These are phyloP conservation scores for Pinus albicaulis DNA, from an alignment of 75 land plant genomes.

Conservation along the genomic window DNA sequence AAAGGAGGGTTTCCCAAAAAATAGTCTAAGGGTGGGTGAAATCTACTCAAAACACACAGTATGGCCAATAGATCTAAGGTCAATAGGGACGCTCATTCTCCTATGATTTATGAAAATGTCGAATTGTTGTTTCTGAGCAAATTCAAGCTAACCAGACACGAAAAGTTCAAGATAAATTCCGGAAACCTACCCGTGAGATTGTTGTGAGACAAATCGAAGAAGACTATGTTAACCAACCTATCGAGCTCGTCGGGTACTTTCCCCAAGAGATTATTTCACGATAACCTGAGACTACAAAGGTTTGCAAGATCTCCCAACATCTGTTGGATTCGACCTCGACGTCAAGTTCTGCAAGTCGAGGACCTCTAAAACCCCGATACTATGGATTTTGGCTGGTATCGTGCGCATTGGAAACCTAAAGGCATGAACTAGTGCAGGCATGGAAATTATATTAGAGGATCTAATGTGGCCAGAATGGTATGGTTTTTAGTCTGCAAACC, in stretches of 20 bases:
- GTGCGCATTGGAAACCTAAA: not conserved
- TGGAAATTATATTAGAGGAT: not conserved
- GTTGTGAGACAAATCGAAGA: too few species aligned
- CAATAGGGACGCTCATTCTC: too few species aligned
- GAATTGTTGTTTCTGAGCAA: too few species aligned
- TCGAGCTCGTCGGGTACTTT: constrained; percentile 21
- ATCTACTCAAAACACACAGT: too few species aligned
- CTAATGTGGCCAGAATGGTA: too few species aligned
- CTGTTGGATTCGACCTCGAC: constrained; percentile 30
- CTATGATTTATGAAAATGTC: too few species aligned
- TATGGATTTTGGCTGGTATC: not conserved
- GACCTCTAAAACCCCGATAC: not conserved
- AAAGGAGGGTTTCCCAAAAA: too few species aligned
- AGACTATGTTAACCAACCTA: not conserved
- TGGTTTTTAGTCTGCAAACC: not conserved
- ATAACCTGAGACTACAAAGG: constrained; percentile 28
- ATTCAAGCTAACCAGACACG: too few species aligned
- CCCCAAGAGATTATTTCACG: constrained; percentile 29
- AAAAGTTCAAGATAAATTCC: too few species aligned
- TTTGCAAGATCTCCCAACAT: constrained; percentile 6
- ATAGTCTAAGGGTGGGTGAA: too few species aligned
- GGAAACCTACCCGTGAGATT: too few species aligned
- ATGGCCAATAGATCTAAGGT: too few species aligned
- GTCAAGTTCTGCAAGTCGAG: constrained; percentile 41
- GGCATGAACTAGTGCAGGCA: not conserved